A percentile compares a stretch with the other conserved stretches of the same genome.
phyloP scores from a whole-genome alignment of 768 basidiomycete species.

The Trametes meyenii region DNA sequence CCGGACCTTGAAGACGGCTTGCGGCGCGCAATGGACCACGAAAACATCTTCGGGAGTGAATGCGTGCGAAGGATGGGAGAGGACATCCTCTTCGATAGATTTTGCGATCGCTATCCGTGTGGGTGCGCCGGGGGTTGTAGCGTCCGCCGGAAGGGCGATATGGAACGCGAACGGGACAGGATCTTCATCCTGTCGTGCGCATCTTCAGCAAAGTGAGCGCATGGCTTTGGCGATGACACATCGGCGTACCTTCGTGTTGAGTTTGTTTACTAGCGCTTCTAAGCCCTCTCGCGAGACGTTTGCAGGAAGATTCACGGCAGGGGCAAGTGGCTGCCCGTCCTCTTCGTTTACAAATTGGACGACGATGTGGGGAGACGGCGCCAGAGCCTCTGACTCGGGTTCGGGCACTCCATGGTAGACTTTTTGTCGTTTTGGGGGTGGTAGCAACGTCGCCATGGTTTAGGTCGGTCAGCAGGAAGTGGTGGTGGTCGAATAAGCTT shows the following conservation, averaged over 20 bases:
- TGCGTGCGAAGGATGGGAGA: constrained; percentile 68
- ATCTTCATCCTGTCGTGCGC: constrained; percentile 69
- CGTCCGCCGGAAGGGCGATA: constrained; percentile 67
- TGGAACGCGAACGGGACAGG: constrained; percentile 93
- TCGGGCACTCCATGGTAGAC: constrained; percentile 74
- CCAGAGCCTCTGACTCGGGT: constrained; percentile 53
- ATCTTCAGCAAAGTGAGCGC: constrained; percentile 10
- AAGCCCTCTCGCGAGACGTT: constrained; percentile 83
- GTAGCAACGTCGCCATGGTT: constrained; percentile 80
- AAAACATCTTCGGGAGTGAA: constrained; percentile 89
- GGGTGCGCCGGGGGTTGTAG: constrained; percentile 52
- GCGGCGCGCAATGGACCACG: constrained; percentile 87
- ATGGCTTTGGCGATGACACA: not conserved
- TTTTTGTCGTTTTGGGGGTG: constrained; percentile 89
- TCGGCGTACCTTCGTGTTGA: constrained; percentile 67
- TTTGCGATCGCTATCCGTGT: constrained; percentile 83
- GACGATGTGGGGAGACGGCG: constrained; percentile 67
- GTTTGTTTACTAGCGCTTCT: constrained; percentile 86
- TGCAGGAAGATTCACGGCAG: constrained; percentile 87
- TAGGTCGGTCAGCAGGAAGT: constrained; percentile 10
- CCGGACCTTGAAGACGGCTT: constrained; percentile 92
- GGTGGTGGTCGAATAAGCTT: not conserved
- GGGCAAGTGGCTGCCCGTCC: constrained; percentile 79
- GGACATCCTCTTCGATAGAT: constrained; percentile 81
- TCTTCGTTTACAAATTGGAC: constrained; percentile 94